These are phyloP conservation scores for Podaxis pistillaris DNA, from an alignment of 768 basidiomycete species.

Conservation along the genomic window DNA sequence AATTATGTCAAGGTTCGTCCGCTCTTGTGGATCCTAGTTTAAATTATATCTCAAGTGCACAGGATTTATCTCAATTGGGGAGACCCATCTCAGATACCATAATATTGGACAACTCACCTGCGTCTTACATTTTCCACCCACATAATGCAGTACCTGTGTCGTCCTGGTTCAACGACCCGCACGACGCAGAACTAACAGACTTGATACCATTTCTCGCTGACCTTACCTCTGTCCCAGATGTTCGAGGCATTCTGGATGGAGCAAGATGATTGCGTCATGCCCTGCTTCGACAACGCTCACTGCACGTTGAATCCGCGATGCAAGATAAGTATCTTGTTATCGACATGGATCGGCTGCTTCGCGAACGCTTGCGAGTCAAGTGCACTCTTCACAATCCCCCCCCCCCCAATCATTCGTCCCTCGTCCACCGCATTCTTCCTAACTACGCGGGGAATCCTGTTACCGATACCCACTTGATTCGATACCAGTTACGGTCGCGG, in stretches of 20 bases:
- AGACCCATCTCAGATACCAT: conserved; percentile 92
- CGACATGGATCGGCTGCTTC: neutral
- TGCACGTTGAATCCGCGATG: conserved; percentile 12
- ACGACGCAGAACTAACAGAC: conserved; percentile 96
- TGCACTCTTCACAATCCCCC: neutral
- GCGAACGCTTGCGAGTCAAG: conserved; percentile 6
- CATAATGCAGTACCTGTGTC: conserved; percentile 99
- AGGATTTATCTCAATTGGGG: conserved; percentile 98
- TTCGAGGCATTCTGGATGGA: conserved; percentile 88
- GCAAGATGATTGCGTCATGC: conserved; percentile 45
- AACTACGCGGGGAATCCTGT: neutral
- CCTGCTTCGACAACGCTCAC: neutral
- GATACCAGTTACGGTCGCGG: conserved; percentile 6
- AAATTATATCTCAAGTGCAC: neutral
- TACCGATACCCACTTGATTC: conserved; percentile 5
- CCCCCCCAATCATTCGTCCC: neutral
- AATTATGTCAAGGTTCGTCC: conserved; percentile 92
- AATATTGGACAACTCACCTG: conserved; percentile 98
- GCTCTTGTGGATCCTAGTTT: neutral
- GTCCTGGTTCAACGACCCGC: conserved; percentile 99
- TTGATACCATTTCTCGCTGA: conserved; percentile 93
- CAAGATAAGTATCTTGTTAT: neutral
- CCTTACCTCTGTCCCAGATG: conserved; percentile 80
- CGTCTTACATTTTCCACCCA: conserved; percentile 98
- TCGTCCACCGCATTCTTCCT: neutral